These are phyloP conservation scores for Hymenoscyphus salicellus DNA, from an alignment of 2,329 filamentous ascomycete genomes.

Conservation along the genomic window DNA sequence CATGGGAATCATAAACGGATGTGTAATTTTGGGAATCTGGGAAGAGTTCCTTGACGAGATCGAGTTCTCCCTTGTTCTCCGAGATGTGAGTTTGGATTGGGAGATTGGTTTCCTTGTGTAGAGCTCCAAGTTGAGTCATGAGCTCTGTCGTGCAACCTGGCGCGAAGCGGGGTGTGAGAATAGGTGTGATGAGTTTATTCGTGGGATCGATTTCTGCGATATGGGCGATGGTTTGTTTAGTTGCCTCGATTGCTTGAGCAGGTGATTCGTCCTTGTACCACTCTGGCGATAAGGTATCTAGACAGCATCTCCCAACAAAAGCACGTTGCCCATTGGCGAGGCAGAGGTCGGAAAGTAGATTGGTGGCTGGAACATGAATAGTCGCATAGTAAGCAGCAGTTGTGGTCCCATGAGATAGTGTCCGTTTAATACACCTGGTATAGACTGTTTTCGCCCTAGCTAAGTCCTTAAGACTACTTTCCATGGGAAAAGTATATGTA, in stretches of 20 bases:
- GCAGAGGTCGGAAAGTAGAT: conserved; percentile 82
- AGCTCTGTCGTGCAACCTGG: conserved; percentile 58
- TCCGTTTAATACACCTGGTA: conserved; percentile 71
- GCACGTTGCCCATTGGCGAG: conserved; percentile 78
- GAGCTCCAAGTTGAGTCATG: conserved; percentile 60
- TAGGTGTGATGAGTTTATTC: conserved; percentile 66
- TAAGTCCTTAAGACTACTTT: conserved; percentile 67
- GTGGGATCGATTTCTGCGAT: conserved; percentile 64
- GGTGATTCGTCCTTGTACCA: conserved; percentile 76
- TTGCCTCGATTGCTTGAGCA: conserved; percentile 54
- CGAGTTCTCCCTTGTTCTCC: conserved; percentile 74
- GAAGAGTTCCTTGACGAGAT: conserved; percentile 68
- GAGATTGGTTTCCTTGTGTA: conserved; percentile 61
- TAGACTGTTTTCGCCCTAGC: conserved; percentile 69
- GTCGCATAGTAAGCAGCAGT: conserved; percentile 95
- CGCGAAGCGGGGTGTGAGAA: conserved; percentile 73
- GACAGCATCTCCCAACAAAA: conserved; percentile 90
- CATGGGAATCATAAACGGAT: conserved; percentile 71
- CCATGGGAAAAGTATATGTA: conserved; percentile 92
- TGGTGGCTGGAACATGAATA: conserved; percentile 81
- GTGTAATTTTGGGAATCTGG: conserved; percentile 64
- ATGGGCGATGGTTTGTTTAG: conserved; percentile 60
- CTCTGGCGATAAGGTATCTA: conserved; percentile 75
- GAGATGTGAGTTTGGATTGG: conserved; percentile 87
- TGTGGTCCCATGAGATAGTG: conserved; percentile 86